Evolutionary conservation across 768 basidiomycete species (phyloP).

Genomic region (Mycena vitilis): DNA sequence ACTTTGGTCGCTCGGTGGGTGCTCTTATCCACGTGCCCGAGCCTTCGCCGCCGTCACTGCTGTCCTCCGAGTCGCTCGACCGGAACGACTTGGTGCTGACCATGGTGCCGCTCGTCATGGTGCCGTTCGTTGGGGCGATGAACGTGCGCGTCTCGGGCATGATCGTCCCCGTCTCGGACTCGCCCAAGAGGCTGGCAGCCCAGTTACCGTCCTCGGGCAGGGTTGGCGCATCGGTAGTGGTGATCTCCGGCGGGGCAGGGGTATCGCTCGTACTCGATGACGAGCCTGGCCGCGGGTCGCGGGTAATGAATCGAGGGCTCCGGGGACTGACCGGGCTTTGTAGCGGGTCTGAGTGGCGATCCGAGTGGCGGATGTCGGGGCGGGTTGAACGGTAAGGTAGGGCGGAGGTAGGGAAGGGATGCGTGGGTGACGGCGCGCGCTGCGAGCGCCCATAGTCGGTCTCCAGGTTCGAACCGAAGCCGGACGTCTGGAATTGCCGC

Average conservation of each 20-base stretch:
- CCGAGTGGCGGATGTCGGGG: conserved; percentile 56
- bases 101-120: conserved; percentile 43
- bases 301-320: conserved; percentile 53
- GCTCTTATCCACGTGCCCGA: conserved; percentile 59
- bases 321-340: conserved; percentile 71
- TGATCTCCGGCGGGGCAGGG: conserved; percentile 24
- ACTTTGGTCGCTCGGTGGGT: conserved; percentile 48
- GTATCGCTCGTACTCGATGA: conserved; percentile 42
- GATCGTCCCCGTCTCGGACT: conserved; percentile 25
- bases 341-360: conserved; percentile 62
- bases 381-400: conserved; percentile 38
- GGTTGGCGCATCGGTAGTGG: conserved; percentile 3
- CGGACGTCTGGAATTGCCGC: conserved; percentile 52
- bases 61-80: conserved; percentile 55
- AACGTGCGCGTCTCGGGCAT: conserved; percentile 22
- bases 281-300: conserved; percentile 44
- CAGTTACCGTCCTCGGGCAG: conserved; percentile 19
- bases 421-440: conserved; percentile 48
- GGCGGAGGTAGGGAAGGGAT: conserved; percentile 33
- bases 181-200: conserved; percentile 15
- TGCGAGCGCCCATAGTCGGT: conserved; percentile 54
- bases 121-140: neutral
- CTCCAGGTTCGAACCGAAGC: conserved; percentile 48
- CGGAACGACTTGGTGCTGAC: conserved; percentile 37
- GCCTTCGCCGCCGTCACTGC: conserved; percentile 50